A percentile compares a stretch with the other conserved stretches of the same genome.
Conservation (phyloP, 176 grass and related monocot species). For the Aegilops sharonensis region DNA sequence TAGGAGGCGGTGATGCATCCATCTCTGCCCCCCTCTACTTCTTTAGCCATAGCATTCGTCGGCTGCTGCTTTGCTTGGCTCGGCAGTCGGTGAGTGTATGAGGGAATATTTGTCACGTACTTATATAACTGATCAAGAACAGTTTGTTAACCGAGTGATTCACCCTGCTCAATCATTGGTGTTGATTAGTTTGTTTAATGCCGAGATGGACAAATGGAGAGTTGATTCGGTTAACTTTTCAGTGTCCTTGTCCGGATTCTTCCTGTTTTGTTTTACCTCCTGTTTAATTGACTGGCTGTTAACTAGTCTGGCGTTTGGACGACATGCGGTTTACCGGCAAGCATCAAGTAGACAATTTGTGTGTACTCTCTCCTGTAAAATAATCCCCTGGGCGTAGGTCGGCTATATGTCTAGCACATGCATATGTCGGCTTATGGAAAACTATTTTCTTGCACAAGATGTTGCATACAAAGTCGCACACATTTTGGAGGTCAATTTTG, state of each 20-base stretch:
- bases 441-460: too few species aligned
- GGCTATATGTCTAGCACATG: too few species aligned
- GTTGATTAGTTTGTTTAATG: background rate
- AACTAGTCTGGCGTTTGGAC: background rate
- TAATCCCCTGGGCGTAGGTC: background rate
- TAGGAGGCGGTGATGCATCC: background rate
- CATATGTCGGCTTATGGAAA: too few species aligned
- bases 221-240: background rate
- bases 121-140: background rate
- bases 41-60: background rate
- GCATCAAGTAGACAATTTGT: background rate
- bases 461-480: too few species aligned
- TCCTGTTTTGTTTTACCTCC: background rate
- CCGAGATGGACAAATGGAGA: background rate
- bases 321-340: background rate
- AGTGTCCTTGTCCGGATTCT: background rate
- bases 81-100: background rate
- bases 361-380: background rate
- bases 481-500: too few species aligned
- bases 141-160: background rate
- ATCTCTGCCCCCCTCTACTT: background rate
- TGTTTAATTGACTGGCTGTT: background rate
- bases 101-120: background rate
- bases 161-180: background rate
- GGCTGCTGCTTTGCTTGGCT: background rate